A percentile compares a stretch with the other conserved stretches of the same genome.
These are phyloP conservation scores for Podospora didyma DNA, from an alignment of 495 filamentous ascomycete species.

Conservation along the genomic window DNA sequence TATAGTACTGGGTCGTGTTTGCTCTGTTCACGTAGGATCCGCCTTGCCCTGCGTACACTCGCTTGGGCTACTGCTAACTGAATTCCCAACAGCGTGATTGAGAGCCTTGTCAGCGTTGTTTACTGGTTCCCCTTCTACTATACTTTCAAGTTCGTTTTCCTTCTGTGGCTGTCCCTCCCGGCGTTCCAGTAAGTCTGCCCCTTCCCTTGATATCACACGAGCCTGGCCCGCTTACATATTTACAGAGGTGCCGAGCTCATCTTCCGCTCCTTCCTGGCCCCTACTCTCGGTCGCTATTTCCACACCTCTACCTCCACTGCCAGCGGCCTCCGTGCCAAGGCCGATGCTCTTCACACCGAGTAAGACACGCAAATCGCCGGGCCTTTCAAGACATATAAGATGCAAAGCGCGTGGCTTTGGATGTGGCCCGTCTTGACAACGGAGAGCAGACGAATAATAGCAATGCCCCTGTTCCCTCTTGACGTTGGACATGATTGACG, in stretches of 20 bases:
- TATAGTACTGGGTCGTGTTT: conserved; percentile 96
- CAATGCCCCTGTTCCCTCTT: conserved; percentile 17
- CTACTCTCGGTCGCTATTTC: conserved; percentile 90
- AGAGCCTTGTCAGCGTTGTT: conserved; percentile 87
- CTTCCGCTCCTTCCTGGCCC: conserved; percentile 93
- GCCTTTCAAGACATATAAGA: conserved; percentile 4
- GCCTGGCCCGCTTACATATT: conserved; percentile 2
- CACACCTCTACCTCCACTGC: conserved; percentile 69
- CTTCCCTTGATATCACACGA: background rate
- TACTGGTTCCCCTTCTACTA: conserved; percentile 99
- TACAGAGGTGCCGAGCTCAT: conserved; percentile 86
- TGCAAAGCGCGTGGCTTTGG: conserved; percentile 21
- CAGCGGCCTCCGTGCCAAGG: conserved; percentile 85
- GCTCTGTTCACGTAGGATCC: conserved; percentile 73
- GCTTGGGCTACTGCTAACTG: conserved; percentile 7
- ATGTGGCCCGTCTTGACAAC: conserved; percentile 5
- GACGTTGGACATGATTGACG: conserved; percentile 26
- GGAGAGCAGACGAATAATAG: conserved; percentile 3
- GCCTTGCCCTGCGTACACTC: background rate
- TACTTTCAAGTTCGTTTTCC: conserved; percentile 96
- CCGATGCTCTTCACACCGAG: conserved; percentile 68
- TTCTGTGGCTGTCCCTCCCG: conserved; percentile 96
- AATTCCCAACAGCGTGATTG: conserved; percentile 63
- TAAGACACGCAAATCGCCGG: conserved; percentile 20
- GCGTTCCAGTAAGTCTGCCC: conserved; percentile 76